Evolutionary conservation across 179 eudicot genomes (phyloP).

Genomic region (Beta lomatogona): DNA sequence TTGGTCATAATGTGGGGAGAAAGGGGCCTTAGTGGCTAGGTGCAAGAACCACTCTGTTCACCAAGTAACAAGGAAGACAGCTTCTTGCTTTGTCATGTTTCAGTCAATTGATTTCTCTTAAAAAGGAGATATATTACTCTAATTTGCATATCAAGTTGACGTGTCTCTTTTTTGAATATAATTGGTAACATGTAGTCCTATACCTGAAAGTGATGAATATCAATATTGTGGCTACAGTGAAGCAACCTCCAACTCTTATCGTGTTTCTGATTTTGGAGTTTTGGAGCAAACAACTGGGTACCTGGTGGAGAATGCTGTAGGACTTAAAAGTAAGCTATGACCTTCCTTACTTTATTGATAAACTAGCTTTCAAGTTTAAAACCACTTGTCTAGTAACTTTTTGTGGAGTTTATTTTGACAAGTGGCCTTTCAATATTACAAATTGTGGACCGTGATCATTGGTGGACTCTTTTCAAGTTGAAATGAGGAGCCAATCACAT

Average conservation of each 20-base stretch:
- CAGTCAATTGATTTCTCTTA: background rate
- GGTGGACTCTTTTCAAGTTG: background rate
- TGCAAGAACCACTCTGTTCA: background rate
- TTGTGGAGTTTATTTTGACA: background rate
- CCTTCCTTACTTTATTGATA: background rate
- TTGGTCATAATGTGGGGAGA: background rate
- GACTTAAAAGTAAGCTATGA: slow-evolving; percentile 20
- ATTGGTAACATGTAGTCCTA: background rate
- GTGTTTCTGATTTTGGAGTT: slow-evolving; percentile 22
- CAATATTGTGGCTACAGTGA: slow-evolving; percentile 20
- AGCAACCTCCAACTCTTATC: slow-evolving; percentile 21
- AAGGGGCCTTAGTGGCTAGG: background rate
- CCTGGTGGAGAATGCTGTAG: slow-evolving; percentile 22
- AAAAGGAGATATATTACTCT: background rate
- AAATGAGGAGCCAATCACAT: background rate
- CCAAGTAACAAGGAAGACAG: background rate
- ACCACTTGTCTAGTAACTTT: background rate
- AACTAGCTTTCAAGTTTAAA: background rate
- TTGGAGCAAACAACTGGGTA: slow-evolving; percentile 27
- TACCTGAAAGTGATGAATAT: background rate
- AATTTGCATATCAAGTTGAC: background rate
- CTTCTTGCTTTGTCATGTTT: background rate
- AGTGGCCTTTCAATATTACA: background rate
- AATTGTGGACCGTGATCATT: background rate
- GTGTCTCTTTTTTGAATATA: too few relatives aligned